Base-by-base conservation (phyloP, 176 grass and related monocot genomes). In the Ensete ventricosum region DNA sequence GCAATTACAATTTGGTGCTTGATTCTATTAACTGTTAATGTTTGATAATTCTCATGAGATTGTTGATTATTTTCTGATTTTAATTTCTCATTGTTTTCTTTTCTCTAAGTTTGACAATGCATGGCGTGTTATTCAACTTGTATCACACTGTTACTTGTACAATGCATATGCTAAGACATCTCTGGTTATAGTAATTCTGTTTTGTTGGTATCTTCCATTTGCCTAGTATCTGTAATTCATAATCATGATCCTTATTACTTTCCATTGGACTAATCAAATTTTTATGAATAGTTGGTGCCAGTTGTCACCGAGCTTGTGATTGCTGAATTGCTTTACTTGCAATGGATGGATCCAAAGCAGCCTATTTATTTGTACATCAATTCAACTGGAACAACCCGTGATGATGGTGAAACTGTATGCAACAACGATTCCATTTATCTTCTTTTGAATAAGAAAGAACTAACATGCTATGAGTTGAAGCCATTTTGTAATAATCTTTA, bases 321-420 rank as follows among this genome's bases (percentile, higher is more conserved):
- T 85, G 84, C 86, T 11, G 77, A 91, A 66, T 80, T 99, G 79
- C 83, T 99, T 79, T 99, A 94, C 86, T 86, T 99, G 85, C 90
- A 99, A 72, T 92, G 86, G 84, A 89, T 93, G 88, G 87, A 94
- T 74, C 85, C 74, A 78, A 85, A 89, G 68, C 83, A 94, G 43
- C 88, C 95, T 55, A 92, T 93, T 81, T 99, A 94, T 77, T 73
- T 99, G 78, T 89, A 99, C 74, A 91, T 99, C 76, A 85, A 85
- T 78, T 99, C 95, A 76, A 91, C 84, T 66, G 90, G 95, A 84
- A 99, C 95, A 62, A 84, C 84, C 29, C 82, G 82, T 43, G 90
- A 99, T 91, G 88, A 99, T 76, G 81, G 88, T 76, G 88, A 99
- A 89, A 87, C 95, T 23, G 95, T 99, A 89, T 79, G 90, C 21